Evolutionary conservation across 441 rosid genomes (phyloP).

Genomic region (Pelargonium cotyledonis): DNA sequence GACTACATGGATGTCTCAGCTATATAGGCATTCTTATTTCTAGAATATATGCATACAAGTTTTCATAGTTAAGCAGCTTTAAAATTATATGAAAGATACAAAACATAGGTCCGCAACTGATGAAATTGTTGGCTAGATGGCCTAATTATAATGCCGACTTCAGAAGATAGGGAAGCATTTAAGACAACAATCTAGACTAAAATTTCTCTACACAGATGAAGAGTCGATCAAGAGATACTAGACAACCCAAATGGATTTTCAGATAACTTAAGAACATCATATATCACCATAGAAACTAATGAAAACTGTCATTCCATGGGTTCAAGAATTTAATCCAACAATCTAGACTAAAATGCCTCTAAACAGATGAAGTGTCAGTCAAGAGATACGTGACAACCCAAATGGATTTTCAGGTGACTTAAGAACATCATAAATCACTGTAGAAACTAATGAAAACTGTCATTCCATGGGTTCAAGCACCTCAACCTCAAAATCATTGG

Average conservation of each 20-base stretch:
- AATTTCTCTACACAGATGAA: not conserved
- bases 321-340: not conserved
- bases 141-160: not conserved
- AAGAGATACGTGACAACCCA: conserved; percentile 6
- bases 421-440: not conserved
- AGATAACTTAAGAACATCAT: conserved; percentile 7
- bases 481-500: not conserved
- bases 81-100: not conserved
- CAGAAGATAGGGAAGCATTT: not conserved
- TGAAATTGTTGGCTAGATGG: not conserved
- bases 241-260: conserved; percentile 7
- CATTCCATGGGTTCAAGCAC: not conserved
- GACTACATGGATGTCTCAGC: conserved; percentile 8
- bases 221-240: not conserved
- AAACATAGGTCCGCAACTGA: not conserved
- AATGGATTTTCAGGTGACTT: conserved; percentile 4
- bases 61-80: not conserved
- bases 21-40: conserved; percentile 6
- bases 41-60: conserved; percentile 1
- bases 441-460: not conserved
- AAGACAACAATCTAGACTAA: not conserved
- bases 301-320: not conserved
- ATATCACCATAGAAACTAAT: not conserved
- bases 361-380: not conserved
- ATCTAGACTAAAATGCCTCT: not conserved